Conservation (phyloP, 2,329 filamentous ascomycete genomes). For the Gaeumannomyces sp. region DNA sequence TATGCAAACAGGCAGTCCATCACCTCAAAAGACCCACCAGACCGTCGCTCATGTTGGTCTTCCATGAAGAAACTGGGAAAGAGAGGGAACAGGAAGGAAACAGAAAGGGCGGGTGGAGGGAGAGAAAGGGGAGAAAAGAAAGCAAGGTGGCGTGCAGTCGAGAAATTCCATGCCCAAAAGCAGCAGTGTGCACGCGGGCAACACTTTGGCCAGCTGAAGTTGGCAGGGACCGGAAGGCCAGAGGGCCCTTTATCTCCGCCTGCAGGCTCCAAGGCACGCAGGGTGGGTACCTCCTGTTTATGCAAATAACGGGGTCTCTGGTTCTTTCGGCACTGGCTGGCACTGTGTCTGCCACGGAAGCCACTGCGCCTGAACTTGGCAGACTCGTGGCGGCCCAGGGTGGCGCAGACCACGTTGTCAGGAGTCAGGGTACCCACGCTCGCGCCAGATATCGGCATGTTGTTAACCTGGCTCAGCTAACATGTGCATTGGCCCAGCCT, state of each 20-base stretch:
- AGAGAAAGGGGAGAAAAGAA: constrained; percentile 2
- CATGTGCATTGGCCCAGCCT: no score
- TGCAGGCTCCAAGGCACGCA: background rate
- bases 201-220: background rate
- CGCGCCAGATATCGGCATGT: no score
- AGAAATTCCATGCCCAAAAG: background rate
- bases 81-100: background rate
- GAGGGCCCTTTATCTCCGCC: background rate
- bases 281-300: background rate
- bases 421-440: no score
- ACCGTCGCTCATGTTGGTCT: background rate
- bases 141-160: constrained; percentile 1
- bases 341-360: background rate
- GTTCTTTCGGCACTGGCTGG: background rate
- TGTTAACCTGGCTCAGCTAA: no score
- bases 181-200: background rate
- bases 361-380: background rate
- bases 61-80: constrained; percentile 5
- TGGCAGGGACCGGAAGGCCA: background rate
- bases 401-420: background rate
- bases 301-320: background rate
- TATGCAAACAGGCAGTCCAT: background rate
- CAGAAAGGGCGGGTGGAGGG: background rate
- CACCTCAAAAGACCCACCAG: background rate
- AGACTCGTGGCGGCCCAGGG: background rate